A percentile compares a stretch with the other conserved stretches of the same genome.
Evolutionary conservation across 768 basidiomycete genomes (phyloP).

Genomic region (Gloeostereum incarnatum): DNA sequence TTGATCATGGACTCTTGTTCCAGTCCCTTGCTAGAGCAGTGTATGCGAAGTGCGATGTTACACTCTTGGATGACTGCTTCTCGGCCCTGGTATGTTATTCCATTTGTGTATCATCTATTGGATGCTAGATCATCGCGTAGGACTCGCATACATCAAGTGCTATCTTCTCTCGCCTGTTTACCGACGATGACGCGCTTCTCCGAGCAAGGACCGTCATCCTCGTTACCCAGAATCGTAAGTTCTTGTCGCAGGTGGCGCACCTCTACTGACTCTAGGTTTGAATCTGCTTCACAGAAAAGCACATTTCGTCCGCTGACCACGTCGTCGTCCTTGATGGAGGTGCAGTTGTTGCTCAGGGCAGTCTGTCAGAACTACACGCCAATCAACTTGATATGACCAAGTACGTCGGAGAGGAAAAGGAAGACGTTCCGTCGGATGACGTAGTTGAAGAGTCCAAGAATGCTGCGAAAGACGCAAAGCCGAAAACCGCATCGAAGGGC

Average conservation of each 20-base stretch:
- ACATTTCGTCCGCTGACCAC: slow-evolving; percentile 2
- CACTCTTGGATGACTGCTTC: slow-evolving; percentile 2
- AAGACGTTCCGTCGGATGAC: background rate
- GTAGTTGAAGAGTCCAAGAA: background rate
- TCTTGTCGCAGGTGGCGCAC: too few species aligned
- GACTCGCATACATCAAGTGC: slow-evolving; percentile 4
- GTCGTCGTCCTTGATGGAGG: slow-evolving; percentile 3
- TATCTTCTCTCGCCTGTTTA: slow-evolving; percentile 3
- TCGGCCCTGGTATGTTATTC: slow-evolving; percentile 1
- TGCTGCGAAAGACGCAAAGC: background rate
- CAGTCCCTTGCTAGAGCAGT: slow-evolving; percentile 3
- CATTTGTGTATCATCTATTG: background rate
- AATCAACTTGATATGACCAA: slow-evolving; percentile 1
- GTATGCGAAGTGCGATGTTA: slow-evolving; percentile 3
- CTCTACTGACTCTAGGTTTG: too few species aligned
- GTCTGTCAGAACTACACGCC: slow-evolving; percentile 2
- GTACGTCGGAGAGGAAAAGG: slow-evolving; percentile 2
- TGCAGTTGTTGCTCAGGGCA: slow-evolving; percentile 3
- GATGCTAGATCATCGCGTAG: background rate
- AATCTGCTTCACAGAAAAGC: background rate
- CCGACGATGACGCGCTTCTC: background rate
- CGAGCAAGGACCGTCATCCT: slow-evolving; percentile 1
- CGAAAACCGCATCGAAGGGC: background rate
- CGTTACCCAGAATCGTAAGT: slow-evolving; percentile 4
- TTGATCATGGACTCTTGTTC: background rate